Percentiles rank a stretch among this genome's conserved stretches.
Evolutionary conservation across 192 early-diverging fungal genomes (phyloP).

Genomic region (Backusella tuberculispora): DNA sequence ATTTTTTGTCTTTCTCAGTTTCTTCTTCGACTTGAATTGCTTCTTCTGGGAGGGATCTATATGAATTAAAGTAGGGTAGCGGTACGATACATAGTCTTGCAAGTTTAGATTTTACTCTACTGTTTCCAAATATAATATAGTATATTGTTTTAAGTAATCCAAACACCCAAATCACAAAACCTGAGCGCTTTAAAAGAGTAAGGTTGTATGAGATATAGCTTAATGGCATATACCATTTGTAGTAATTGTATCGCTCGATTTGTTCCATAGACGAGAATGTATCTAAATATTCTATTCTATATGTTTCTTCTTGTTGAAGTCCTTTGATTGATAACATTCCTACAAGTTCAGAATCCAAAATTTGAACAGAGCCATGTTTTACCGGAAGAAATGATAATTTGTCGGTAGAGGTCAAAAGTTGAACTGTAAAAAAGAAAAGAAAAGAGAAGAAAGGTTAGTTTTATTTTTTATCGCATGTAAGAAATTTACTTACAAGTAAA

Average conservation of each 20-base stretch:
- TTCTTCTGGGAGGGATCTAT: not conserved
- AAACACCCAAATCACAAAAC: too few relatives aligned
- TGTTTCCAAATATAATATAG: not conserved
- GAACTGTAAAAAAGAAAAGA: not conserved
- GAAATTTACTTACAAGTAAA: not conserved
- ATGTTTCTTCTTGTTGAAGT: not conserved
- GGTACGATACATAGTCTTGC: not conserved
- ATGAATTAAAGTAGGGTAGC: constrained; percentile 1
- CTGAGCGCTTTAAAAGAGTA: not conserved
- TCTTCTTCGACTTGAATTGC: not conserved
- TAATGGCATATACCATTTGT: not conserved
- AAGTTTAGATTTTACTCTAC: not conserved
- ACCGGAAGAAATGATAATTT: not conserved
- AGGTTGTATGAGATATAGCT: not conserved
- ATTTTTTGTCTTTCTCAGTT: not conserved
- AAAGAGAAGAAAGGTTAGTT: not conserved
- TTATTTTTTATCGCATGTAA: too few relatives aligned
- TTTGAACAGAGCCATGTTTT: not conserved
- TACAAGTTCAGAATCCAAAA: not conserved
- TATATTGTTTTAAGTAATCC: not conserved
- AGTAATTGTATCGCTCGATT: not conserved
- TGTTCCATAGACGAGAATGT: not conserved
- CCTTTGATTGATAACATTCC: not conserved
- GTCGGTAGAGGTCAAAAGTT: not conserved
- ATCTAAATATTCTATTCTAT: not conserved